Evolutionary conservation across 2,329 filamentous ascomycete genomes (phyloP).

Genomic region (Aspergillus melleus): DNA sequence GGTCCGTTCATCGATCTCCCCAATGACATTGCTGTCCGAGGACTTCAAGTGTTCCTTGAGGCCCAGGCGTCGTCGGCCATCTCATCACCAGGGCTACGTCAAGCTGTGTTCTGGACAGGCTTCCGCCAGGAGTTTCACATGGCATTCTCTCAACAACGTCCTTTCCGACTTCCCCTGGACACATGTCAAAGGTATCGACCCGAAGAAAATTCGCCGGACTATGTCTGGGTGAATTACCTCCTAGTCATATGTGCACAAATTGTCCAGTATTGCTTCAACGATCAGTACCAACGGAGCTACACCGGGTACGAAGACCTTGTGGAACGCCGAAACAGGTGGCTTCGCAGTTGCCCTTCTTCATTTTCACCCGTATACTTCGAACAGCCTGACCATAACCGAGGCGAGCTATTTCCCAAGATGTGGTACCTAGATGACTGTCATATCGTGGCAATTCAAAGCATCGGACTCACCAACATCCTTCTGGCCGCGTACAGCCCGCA

Average conservation of each 20-base stretch:
- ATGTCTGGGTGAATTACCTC: constrained; percentile 53
- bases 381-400: constrained; percentile 31
- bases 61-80: constrained; percentile 11
- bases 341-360: constrained; percentile 40
- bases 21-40: constrained; percentile 17
- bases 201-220: neutral
- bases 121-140: constrained; percentile 51
- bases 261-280: constrained; percentile 60
- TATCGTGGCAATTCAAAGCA: constrained; percentile 58
- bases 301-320: constrained; percentile 43
- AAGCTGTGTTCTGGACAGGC: constrained; percentile 17
- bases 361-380: constrained; percentile 57
- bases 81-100: constrained; percentile 8
- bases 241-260: constrained; percentile 62
- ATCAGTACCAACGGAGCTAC: constrained; percentile 29
- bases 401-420: constrained; percentile 43
- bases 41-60: constrained; percentile 29
- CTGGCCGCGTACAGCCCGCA: constrained; percentile 56
- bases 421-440: constrained; percentile 56
- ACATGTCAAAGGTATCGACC: neutral
- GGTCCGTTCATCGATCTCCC: constrained; percentile 22
- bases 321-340: constrained; percentile 41
- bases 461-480: constrained; percentile 53
- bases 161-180: constrained; percentile 19
- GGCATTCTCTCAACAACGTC: constrained; percentile 39